These are phyloP conservation scores for Cercospora sp. DNA, from an alignment of 2,329 filamentous ascomycete genomes.

Conservation along the genomic window DNA sequence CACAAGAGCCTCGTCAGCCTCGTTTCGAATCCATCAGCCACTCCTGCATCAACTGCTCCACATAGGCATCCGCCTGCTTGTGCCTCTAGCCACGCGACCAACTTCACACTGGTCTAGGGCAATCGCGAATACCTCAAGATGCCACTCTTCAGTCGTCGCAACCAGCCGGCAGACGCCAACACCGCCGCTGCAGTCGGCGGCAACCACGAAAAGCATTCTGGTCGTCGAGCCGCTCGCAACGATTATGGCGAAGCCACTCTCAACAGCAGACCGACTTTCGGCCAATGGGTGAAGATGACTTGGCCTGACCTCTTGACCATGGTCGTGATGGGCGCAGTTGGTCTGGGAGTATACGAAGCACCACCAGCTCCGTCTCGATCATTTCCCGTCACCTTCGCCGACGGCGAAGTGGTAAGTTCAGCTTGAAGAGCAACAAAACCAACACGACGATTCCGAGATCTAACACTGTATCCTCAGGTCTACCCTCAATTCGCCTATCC, in stretches of 20 bases:
- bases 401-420: constrained; percentile 11
- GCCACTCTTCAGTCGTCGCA: constrained; percentile 42
- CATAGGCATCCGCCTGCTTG: not conserved
- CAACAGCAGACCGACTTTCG: constrained; percentile 57
- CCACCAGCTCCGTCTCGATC: constrained; percentile 8
- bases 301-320: constrained; percentile 70
- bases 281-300: constrained; percentile 68
- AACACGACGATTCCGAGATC: no score
- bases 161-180: constrained; percentile 39
- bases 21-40: constrained; percentile 2
- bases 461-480: no score
- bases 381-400: constrained; percentile 6
- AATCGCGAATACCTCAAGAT: not conserved
- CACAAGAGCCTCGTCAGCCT: not conserved
- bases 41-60: constrained; percentile 3
- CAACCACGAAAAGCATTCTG: constrained; percentile 4
- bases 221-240: not conserved
- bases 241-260: constrained; percentile 8
- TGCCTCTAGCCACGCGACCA: not conserved
- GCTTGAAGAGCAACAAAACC: no score
- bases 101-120: not conserved
- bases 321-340: constrained; percentile 35
- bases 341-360: constrained; percentile 11
- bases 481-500: constrained; percentile 48
- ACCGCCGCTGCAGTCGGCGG: constrained; percentile 36